Percentiles rank a stretch among this genome's conserved stretches.
phyloP scores from a whole-genome alignment of 192 early-diverging fungal species.

The Backusella morwellensis region DNA sequence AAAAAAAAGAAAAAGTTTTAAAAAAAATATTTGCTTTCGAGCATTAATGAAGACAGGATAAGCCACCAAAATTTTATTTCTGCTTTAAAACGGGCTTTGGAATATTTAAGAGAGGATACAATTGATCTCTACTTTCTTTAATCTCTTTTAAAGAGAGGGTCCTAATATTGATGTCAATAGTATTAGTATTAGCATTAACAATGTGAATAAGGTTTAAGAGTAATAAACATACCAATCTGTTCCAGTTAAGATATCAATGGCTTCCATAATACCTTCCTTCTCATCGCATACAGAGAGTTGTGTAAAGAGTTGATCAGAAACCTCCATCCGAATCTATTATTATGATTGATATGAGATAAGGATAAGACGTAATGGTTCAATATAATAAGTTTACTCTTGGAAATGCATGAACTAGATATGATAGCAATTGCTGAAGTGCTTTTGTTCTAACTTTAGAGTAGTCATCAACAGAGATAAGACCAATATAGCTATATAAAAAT shows the following conservation, averaged over 20 bases:
- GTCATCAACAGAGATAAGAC: slow-evolving; percentile 20
- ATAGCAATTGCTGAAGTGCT: slow-evolving; percentile 59
- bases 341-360: background rate
- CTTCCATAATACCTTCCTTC: slow-evolving; percentile 41
- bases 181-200: background rate
- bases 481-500: slow-evolving; percentile 19
- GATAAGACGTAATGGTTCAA: background rate
- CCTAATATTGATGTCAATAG: slow-evolving; percentile 25
- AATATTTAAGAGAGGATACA: slow-evolving; percentile 33
- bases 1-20: background rate
- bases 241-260: slow-evolving; percentile 59
- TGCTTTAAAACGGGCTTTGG: slow-evolving; percentile 17
- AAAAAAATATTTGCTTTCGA: background rate
- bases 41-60: background rate
- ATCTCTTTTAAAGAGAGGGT: slow-evolving; percentile 42
- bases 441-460: slow-evolving; percentile 40
- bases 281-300: slow-evolving; percentile 53
- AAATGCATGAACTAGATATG: slow-evolving; percentile 71
- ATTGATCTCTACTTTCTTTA: slow-evolving; percentile 41
- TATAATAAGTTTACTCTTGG: slow-evolving; percentile 53
- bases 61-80: slow-evolving; percentile 13
- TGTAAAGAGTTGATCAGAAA: slow-evolving; percentile 74
- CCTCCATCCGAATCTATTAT: slow-evolving; percentile 58
- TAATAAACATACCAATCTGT: slow-evolving; percentile 63
- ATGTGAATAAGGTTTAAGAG: background rate